Base-by-base conservation (phyloP, 106 monocot genomes). In the Phalaenopsis equestris region DNA sequence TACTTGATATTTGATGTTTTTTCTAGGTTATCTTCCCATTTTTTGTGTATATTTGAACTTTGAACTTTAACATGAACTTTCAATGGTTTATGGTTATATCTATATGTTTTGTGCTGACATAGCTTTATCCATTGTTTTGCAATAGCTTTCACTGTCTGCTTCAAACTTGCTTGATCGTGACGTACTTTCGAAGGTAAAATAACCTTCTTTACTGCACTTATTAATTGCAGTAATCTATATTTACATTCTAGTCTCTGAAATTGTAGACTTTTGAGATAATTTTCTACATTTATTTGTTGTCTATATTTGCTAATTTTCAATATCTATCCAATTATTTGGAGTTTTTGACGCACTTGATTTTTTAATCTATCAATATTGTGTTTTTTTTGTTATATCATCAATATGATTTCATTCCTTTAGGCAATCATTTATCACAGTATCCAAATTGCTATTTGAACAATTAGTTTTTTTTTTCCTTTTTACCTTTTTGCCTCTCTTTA, bases 131-230 rank as follows among this genome's bases (percentile, higher is more conserved):
- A 41, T 64, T 52, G 43, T 57, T 8, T 37, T 70, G 39, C 36
- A 56, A 82, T 89, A 96, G 96, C 78, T 96, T 67, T 93, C 96
- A 30, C 83, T 96, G 14, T 91, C 96, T 38, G 96, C 93, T 82
- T 84, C 89, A 42, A 87, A 91, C 41, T 84, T 96, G 84, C 88
- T 80, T 23, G 88, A 96, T 83, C 86, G 81, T 41, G 96, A 96
- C 84, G 39, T 90, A 9, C 81, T 93, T 68, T 90, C 96, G 30
- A 93, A 93, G 93, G 96, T 96, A 88, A 37, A 48, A 38, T 79
- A 30, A 46, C 58, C 23, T 43, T 46, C 21, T 23, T 39, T 39
- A 70, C 14, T 21, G 14, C 2, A 70, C n/a, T 70, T 67, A 23
- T 67, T 67, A 67, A 3, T 61, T 70, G 39, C 70, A 38, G 14